These are phyloP conservation scores for Hypoxylon sp. DNA, from an alignment of 2,329 filamentous ascomycete species.

Conservation along the genomic window DNA sequence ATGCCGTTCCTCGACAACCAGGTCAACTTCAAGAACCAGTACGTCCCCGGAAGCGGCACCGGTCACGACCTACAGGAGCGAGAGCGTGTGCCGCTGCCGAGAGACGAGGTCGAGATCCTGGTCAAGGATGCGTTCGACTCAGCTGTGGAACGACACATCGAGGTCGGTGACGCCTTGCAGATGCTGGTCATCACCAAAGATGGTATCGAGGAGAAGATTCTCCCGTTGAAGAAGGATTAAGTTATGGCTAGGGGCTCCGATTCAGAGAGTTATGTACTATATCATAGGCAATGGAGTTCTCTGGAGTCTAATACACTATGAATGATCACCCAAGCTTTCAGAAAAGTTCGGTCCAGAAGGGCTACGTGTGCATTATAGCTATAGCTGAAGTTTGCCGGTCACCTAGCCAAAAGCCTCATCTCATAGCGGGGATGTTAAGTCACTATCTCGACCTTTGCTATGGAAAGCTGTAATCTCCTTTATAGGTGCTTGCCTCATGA, in stretches of 20 bases:
- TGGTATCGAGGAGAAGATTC: conserved; percentile 86
- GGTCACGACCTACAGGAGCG: conserved; percentile 82
- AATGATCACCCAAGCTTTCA: conserved; percentile 12
- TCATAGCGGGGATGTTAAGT: too few relatives aligned
- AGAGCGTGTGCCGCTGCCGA: conserved; percentile 73
- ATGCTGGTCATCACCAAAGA: conserved; percentile 91
- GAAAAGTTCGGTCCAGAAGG: background rate
- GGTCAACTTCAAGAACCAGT: conserved; percentile 99
- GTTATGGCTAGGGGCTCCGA: conserved; percentile 12
- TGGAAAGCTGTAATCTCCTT: too few relatives aligned
- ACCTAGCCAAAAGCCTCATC: too few relatives aligned
- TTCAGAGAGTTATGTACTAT: conserved; percentile 28
- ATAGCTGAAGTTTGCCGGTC: too few relatives aligned
- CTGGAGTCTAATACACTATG: conserved; percentile 29
- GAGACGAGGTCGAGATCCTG: conserved; percentile 79
- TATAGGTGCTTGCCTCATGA: too few relatives aligned
- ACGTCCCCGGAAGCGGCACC: conserved; percentile 83
- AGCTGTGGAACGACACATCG: conserved; percentile 97
- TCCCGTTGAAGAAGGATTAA: conserved; percentile 91
- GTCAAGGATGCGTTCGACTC: conserved; percentile 98
- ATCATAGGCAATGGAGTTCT: conserved; percentile 35
- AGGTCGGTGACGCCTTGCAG: conserved; percentile 96
- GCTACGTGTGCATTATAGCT: too few relatives aligned
- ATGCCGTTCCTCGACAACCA: conserved; percentile 99
- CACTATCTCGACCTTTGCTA: too few relatives aligned